Base-by-base conservation (phyloP, 768 basidiomycete genomes). In the Leccinum truebloodii region DNA sequence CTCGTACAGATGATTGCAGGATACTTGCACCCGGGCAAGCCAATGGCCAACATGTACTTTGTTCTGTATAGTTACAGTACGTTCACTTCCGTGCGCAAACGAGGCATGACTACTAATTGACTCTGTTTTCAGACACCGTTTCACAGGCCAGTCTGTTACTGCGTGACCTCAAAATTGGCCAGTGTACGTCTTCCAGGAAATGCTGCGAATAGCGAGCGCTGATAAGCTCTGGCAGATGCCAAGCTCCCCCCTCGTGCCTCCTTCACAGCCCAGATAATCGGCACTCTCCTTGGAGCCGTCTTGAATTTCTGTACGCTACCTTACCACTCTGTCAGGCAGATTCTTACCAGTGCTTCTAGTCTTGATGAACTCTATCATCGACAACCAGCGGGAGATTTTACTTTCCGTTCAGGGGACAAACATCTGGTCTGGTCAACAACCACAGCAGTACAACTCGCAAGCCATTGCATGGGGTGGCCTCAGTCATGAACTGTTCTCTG, bases 201-300 rank as follows among this genome's bases (percentile, higher is more conserved):
- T 54, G 16, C 2, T 46, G 4, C 26, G 4, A 35, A 71, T 69
- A 76, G 75, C 79, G 22, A 79, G 67, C 77, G 80, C 65, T 79
- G 9, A 64, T 41, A 14, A 41, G 16, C 50, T 4, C 18, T 37
- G 1, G 52, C 44, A 73, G 72, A 75, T 56, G 61, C 80, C 22
- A 88, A 88, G 73, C 78, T 88, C 44, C 84, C 86, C 35, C 87
- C 87, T 50, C 83, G 86, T 8, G 81, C 81, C 35, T 83, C 86
- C 3, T 88, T 89, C 71, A 77, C 80, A 20, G 83, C 84, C 7
- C 86, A 87, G 66, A 79, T 76, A 35, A 58, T 80, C 52, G 86
- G 87, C 1, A 82, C 85, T 6, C 71, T 88, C 46, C 73, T 88
- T 35, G 86, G 81, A 9, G 73, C 78, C 39, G 63, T 81, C 56